These are phyloP conservation scores for Trichocladium antarcticum DNA, from an alignment of 495 filamentous ascomycete genomes.

Conservation along the genomic window DNA sequence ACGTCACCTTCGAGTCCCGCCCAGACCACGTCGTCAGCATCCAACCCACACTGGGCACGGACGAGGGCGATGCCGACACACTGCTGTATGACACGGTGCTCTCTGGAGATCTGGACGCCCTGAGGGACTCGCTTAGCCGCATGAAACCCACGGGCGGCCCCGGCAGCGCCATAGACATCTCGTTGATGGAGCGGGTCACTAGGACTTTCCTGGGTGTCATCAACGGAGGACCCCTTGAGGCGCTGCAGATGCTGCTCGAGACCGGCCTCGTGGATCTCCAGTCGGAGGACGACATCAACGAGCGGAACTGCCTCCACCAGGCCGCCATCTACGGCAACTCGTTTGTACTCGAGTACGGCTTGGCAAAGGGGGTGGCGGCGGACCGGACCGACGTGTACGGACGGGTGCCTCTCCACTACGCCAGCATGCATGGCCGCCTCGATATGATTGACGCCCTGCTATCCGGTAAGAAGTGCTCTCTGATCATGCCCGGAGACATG, in stretches of 20 bases:
- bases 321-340: slow-evolving; percentile 78
- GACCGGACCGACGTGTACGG: slow-evolving; percentile 82
- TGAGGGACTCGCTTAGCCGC: slow-evolving; percentile 42
- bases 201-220: slow-evolving; percentile 81
- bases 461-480: slow-evolving; percentile 30
- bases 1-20: slow-evolving; percentile 63
- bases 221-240: slow-evolving; percentile 68
- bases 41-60: slow-evolving; percentile 52
- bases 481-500: not conserved
- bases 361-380: slow-evolving; percentile 61
- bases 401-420: slow-evolving; percentile 87
- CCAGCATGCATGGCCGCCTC: slow-evolving; percentile 83
- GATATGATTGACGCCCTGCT: slow-evolving; percentile 72
- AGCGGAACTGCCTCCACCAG: slow-evolving; percentile 90
- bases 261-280: slow-evolving; percentile 76
- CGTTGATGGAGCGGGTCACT: slow-evolving; percentile 60
- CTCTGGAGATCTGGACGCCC: slow-evolving; percentile 52
- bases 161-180: slow-evolving; percentile 30
- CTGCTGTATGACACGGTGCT: slow-evolving; percentile 81
- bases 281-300: slow-evolving; percentile 92
- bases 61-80: slow-evolving; percentile 78
- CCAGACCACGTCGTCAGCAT: slow-evolving; percentile 53
- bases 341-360: slow-evolving; percentile 62
- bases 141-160: slow-evolving; percentile 35
- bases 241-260: slow-evolving; percentile 62